Conservation (phyloP, 345 rosid species). For the Gossypium arboreum region DNA sequence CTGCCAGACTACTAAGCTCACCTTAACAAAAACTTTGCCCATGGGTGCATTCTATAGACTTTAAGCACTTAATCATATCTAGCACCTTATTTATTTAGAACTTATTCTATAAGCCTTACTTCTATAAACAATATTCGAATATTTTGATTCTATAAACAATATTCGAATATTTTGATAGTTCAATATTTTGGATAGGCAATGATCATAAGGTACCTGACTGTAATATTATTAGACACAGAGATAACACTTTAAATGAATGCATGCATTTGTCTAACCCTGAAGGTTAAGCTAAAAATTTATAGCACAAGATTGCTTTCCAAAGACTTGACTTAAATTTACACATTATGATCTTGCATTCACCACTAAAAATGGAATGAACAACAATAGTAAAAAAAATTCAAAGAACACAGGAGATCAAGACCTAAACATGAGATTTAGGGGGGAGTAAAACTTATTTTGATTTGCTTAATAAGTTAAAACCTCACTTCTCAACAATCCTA, state of each 20-base stretch:
- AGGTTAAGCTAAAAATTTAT: not conserved
- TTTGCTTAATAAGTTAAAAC: not conserved
- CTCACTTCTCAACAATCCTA: not conserved
- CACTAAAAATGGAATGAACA: not conserved
- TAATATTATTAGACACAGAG: conserved; percentile 2
- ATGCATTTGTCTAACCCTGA: not conserved
- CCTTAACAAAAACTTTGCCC: too few species aligned
- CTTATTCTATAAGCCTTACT: too few species aligned
- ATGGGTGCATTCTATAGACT: too few species aligned
- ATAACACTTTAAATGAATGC: not conserved
- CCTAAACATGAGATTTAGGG: not conserved
- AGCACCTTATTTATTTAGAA: too few species aligned
- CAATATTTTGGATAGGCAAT: conserved; percentile 20
- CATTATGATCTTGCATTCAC: not conserved
- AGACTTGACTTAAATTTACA: not conserved
- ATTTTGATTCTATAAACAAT: too few species aligned
- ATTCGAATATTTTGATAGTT: conserved; percentile 5
- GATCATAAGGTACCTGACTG: conserved; percentile 30
- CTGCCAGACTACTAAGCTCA: too few species aligned
- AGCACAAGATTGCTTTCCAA: not conserved
- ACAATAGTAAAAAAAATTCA: not conserved
- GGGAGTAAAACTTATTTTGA: not conserved
- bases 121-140: too few species aligned
- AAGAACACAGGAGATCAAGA: not conserved
- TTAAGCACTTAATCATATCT: too few species aligned